A percentile compares a stretch with the other conserved stretches of the same genome.
Evolutionary conservation across 2,329 filamentous ascomycete species (phyloP).

Genomic region (Zymoseptoria passerinii): DNA sequence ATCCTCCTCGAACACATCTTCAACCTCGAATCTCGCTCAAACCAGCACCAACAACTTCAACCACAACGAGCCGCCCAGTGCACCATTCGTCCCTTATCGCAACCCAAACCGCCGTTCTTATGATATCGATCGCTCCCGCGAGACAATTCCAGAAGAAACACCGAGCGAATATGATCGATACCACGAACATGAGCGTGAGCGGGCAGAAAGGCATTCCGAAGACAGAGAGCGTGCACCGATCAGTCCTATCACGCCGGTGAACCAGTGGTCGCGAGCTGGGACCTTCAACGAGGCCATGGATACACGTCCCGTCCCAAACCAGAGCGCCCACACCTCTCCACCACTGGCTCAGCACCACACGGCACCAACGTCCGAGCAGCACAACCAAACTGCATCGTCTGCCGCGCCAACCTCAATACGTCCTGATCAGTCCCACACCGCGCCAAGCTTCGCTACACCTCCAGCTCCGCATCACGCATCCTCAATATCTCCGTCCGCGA

Average conservation of each 20-base stretch:
- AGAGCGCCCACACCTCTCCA: not conserved
- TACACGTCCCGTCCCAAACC: not conserved
- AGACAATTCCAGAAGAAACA: not conserved
- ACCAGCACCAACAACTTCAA: not conserved
- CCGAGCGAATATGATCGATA: not conserved
- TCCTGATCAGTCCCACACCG: not conserved
- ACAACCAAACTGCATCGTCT: not conserved
- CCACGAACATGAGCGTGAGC: not conserved
- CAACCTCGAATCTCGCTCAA: conserved; percentile 1
- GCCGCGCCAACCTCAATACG: not conserved
- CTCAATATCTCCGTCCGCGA: too few relatives aligned
- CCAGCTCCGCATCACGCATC: not conserved
- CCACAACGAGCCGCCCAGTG: not conserved
- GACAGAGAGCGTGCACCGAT: conserved; percentile 2
- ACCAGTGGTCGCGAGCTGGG: not conserved
- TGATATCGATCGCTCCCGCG: not conserved
- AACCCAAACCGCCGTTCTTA: conserved; percentile 6
- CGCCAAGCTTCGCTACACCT: too few relatives aligned
- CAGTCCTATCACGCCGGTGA: conserved; percentile 1
- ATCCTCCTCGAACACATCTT: conserved; percentile 4
- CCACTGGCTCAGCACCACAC: not conserved
- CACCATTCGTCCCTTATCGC: conserved; percentile 6
- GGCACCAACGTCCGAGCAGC: not conserved
- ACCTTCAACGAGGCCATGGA: not conserved
- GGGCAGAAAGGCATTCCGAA: not conserved